Percentiles rank a stretch among this genome's conserved stretches.
These are phyloP conservation scores for Phascolomyces articulosus DNA, from an alignment of 371 early-diverging fungal genomes.

Conservation along the genomic window DNA sequence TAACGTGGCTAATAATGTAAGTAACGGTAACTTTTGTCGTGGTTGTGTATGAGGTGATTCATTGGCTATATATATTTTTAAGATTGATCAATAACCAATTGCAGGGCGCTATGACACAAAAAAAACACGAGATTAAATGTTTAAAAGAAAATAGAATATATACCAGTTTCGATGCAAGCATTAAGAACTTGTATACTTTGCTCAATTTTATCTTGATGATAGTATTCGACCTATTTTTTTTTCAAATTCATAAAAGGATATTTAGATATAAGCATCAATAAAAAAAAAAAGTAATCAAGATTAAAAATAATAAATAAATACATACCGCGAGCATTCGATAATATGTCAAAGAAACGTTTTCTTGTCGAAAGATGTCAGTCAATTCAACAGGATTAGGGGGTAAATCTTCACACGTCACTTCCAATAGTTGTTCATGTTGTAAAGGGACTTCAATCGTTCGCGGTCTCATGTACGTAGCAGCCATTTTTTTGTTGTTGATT, in stretches of 20 bases:
- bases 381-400: slow-evolving; percentile 70
- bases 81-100: neutral
- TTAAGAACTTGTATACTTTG: slow-evolving; percentile 64
- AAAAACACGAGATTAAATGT: no score
- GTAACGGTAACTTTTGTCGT: slow-evolving; percentile 66
- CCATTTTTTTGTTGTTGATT: neutral
- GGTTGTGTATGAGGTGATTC: slow-evolving; percentile 56
- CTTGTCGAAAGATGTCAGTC: slow-evolving; percentile 78
- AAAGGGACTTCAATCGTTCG: slow-evolving; percentile 82
- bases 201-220: slow-evolving; percentile 64
- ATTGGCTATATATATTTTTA: slow-evolving; percentile 23
- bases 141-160: no score
- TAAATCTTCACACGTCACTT: slow-evolving; percentile 79
- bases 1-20: slow-evolving; percentile 69
- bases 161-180: slow-evolving; percentile 64
- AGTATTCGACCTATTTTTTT: slow-evolving; percentile 71
- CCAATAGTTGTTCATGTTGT: slow-evolving; percentile 77
- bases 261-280: no score
- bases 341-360: slow-evolving; percentile 69
- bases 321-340: slow-evolving; percentile 81
- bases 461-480: slow-evolving; percentile 10
- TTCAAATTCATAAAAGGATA: no score
- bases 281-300: no score
- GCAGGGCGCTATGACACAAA: no score
- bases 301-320: neutral